Evolutionary conservation across 176 grass and related monocot genomes (phyloP), one percentile per base, ranked within the genome.

Genomic region (Rhynchospora breviuscula): DNA sequence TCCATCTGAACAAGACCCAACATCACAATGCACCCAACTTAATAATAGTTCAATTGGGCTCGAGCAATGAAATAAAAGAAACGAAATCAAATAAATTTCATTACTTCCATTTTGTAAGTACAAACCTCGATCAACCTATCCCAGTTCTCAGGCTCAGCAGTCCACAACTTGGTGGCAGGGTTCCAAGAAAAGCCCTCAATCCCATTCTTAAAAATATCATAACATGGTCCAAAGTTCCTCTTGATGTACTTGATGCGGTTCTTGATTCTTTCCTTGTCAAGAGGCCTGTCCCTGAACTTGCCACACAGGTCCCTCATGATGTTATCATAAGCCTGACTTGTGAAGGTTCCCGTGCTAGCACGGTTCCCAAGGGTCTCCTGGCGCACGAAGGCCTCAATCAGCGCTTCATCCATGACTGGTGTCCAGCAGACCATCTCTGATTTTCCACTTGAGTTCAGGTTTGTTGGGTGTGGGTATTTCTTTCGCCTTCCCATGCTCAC

Each of bases 241-340:
- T 82, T 82, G 44, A 82, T 82, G 62, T 82, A 82, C n/a, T 82
- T 82, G 46, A 82, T 82, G 17, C 79, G 79, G 43, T 82, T 82
- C 59, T 82, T 82, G 62, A 82, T 33, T 44, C 43, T 82, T 61
- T 82, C 79, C 19, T 82, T 82, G 15, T 82, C 59, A 17, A 82
- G 60, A 18, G 79, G 79, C 19, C 47, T 82, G n/a, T 82, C 61
- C 79, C 62, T 82, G 79, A 82, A 82, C 10, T 52, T 82, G 6
- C 14, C 61, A 23, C 31, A 13, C 35, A 82, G 19, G 9, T 51
- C 61, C 44, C 56, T 44, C 59, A 64, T 65, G 45, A 82, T 82
- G 59, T 82, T 82, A 7, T 62, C 61, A 6, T 82, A 82, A 0
- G 79, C 79, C 44, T 82, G 58, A 43, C 59, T 82, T 1, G 59